Conservation (phyloP, 352 stramenopile genomes). For the Aphanomyces cochlioides region DNA sequence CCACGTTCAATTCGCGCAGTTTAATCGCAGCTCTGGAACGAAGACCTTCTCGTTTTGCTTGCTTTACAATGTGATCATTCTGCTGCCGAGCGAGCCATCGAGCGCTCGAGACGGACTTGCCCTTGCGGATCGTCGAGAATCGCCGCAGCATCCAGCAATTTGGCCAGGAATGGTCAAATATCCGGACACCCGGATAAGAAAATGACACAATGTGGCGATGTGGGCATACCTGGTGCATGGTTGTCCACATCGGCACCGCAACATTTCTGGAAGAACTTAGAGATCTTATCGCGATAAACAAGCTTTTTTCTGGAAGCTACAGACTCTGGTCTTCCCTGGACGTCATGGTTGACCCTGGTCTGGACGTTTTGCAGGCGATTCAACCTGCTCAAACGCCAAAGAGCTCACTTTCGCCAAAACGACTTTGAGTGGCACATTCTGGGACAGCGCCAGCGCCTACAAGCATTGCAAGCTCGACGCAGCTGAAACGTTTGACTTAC, state of each 20-base stretch:
- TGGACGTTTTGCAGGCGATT: neutral
- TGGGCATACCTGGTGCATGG: no score
- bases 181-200: neutral
- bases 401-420: conserved; percentile 12
- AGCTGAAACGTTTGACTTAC: conserved; percentile 21
- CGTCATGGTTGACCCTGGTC: neutral
- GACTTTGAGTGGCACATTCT: conserved; percentile 18
- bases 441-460: conserved; percentile 17
- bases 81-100: conserved; percentile 83
- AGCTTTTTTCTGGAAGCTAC: no score
- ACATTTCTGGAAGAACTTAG: no score
- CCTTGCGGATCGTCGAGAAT: conserved; percentile 56
- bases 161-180: neutral
- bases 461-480: no score
- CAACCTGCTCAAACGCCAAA: neutral
- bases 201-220: no score
- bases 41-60: conserved; percentile 77
- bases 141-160: neutral
- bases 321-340: no score
- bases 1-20: conserved; percentile 74
- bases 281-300: no score
- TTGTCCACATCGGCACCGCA: no score
- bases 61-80: conserved; percentile 79
- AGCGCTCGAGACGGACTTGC: conserved; percentile 77
- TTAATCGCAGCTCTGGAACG: conserved; percentile 80